These are phyloP conservation scores for Austroboletus eburneus DNA, from an alignment of 768 basidiomycete species.

Conservation along the genomic window DNA sequence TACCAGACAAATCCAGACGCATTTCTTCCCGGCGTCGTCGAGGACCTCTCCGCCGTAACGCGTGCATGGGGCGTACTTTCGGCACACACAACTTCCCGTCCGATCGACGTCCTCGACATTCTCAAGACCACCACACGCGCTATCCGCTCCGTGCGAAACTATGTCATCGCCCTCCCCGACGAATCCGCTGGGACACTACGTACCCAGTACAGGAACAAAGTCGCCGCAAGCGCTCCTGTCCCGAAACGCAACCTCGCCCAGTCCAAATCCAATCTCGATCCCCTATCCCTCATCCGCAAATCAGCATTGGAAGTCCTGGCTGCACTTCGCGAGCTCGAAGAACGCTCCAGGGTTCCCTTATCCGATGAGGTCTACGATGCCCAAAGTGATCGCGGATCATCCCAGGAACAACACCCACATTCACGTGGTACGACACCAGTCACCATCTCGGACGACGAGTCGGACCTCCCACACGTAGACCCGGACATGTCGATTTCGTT, in stretches of 20 bases:
- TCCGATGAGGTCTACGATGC: slow-evolving; percentile 82
- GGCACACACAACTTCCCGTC: slow-evolving; percentile 15
- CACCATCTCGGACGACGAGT: slow-evolving; percentile 36
- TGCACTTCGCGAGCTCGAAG: slow-evolving; percentile 76
- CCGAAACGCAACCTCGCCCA: slow-evolving; percentile 35
- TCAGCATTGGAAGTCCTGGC: slow-evolving; percentile 82
- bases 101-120: slow-evolving; percentile 60
- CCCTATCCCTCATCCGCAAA: slow-evolving; percentile 65
- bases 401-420: slow-evolving; percentile 30
- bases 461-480: slow-evolving; percentile 37
- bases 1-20: slow-evolving; percentile 74
- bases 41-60: slow-evolving; percentile 66
- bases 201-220: slow-evolving; percentile 55
- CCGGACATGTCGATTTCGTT: slow-evolving; percentile 63
- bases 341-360: slow-evolving; percentile 67
- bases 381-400: slow-evolving; percentile 61
- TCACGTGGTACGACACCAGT: slow-evolving; percentile 46
- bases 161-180: slow-evolving; percentile 77
- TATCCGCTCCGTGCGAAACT: slow-evolving; percentile 80
- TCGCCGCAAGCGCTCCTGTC: slow-evolving; percentile 29
- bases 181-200: slow-evolving; percentile 56
- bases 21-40: slow-evolving; percentile 70
- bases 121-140: slow-evolving; percentile 78
- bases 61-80: slow-evolving; percentile 57
- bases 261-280: slow-evolving; percentile 44